Evolutionary conservation across 192 early-diverging fungal genomes (phyloP), one percentile per base, ranked within the genome.

Genomic region (Backusella luteola): DNA sequence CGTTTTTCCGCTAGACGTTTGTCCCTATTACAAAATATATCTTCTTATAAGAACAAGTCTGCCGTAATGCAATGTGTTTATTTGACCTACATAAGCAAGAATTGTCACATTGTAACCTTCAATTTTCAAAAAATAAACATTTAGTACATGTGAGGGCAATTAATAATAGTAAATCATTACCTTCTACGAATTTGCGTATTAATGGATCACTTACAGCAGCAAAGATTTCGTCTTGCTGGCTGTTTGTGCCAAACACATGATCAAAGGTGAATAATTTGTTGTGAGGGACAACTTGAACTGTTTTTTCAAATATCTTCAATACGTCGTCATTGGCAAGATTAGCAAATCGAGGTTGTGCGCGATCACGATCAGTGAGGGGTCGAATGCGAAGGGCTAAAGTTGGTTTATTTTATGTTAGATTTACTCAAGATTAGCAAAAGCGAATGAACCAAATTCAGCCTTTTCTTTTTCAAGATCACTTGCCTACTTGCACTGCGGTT

Each of bases 1-100:
- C n/a, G 97, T 97, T 83, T 98, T 98, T 69, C 97, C 97, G 15
- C 91, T 91, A 14, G 94, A 96, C 9, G 96, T 97, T 85, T 98
- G 94, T 6, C 94, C 80, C 80, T 81, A 67, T 8, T 36, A 42
- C 32, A 36, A 34, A 19, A 21, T 63, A 79, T 9, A 26, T 59
- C n/a, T 34, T 42, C 34, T 74, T 23, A n/a, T 21, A 23, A 38
- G 21, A 14, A 41, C 21, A 70, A 9, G 14, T 41, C 7, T 38
- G n/a, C 3, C 6, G 41, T 53, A 19, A 39, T 71, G 38, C 41
- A 69, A 69, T 87, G 4, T 39, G 46, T 39, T 73, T 53, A 9
- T 41, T 9, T 94, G 17, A 17, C 69, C 59, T 79, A 84, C 93
- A 84, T 94, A 94, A 44, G 97, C 97, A 35, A 99, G 87, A 67